Evolutionary conservation across 2,329 filamentous ascomycete genomes (phyloP).

Genomic region (Diplodia seriata): DNA sequence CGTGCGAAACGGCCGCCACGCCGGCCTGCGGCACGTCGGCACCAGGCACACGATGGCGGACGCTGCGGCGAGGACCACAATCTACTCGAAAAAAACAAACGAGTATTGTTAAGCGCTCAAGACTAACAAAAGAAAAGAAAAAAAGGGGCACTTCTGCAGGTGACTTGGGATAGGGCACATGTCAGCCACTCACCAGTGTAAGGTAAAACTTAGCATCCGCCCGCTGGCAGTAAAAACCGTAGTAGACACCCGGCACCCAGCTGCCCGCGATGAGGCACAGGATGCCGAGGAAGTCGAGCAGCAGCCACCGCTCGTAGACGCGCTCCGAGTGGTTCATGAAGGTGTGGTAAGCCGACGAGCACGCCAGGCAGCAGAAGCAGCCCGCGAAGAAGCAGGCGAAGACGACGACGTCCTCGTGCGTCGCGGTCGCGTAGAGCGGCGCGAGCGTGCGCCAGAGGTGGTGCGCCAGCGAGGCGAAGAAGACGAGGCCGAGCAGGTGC

Average conservation of each 20-base stretch:
- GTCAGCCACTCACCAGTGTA: conserved; percentile 39
- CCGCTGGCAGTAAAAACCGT: conserved; percentile 56
- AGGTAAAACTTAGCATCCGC: conserved; percentile 48
- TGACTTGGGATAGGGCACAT: no score
- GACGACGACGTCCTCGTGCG: conserved; percentile 45
- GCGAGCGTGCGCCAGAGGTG: conserved; percentile 39
- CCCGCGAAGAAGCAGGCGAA: conserved; percentile 50
- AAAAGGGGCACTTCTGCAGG: no score
- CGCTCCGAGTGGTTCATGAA: conserved; percentile 81
- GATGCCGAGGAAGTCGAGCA: conserved; percentile 93
- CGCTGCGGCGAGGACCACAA: conserved; percentile 32
- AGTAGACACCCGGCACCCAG: conserved; percentile 80
- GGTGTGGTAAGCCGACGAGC: conserved; percentile 76
- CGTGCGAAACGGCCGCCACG: conserved; percentile 50
- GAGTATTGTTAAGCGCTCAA: no score
- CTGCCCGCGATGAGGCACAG: conserved; percentile 89
- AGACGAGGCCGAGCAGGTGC: conserved; percentile 58
- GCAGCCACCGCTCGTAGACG: conserved; percentile 85
- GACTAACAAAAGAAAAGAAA: no score
- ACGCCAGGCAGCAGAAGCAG: conserved; percentile 54
- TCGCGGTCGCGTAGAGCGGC: conserved; percentile 45
- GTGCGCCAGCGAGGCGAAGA: conserved; percentile 37
- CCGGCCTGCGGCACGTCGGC: conserved; percentile 49
- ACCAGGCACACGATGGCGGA: conserved; percentile 51
- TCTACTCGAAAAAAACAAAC: background rate